Evolutionary conservation across 2,329 filamentous ascomycete genomes (phyloP), one percentile per base, ranked within the genome.

Genomic region (Clarireedia homoeocarpa): DNA sequence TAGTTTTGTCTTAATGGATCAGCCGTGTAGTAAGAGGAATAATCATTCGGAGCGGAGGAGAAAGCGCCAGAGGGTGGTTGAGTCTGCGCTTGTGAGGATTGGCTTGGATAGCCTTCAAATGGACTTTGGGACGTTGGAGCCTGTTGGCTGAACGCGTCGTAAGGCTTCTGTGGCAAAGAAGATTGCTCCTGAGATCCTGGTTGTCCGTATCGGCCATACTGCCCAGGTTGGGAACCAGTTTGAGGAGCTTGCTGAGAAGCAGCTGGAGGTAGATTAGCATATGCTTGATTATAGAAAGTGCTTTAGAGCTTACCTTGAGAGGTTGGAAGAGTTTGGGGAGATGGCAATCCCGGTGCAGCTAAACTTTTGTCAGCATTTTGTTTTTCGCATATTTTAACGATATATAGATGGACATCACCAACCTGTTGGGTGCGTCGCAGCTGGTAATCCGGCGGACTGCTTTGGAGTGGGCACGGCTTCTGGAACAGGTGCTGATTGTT

Each of bases 141-240:
- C 69, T 91, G 89, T 69, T 95, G 89, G 64, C 79, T 82, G 70
- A 96, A 97, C 0, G 89, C 82, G 69, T 96, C 92, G 71, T 91
- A 91, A 2, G 87, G 83, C 76, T 97, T 96, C 72, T 90, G 87
- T 4, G 78, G 74, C 55, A 81, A 76, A 20, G 81, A 75, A 45
- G 82, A 74, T 24, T 78, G 73, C 55, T 90, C 86, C 62, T 75
- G 84, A 36, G 78, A 71, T 53, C 76, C 77, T 53, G 78, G 69
- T 66, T 86, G 85, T 50, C 79, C 82, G 67, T 85, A 91, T 56
- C 88, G 85, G 57, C 81, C 82, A 66, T 84, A 91, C 15, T 55
- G 52, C 68, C 83, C 82, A 65, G 81, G 78, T 67, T 67, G 67
- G 10, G 59, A 59, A 48, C 63, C 66, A 51, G 58, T 61, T 62